Evolutionary conservation across 257 asterid genomes (phyloP).

Genomic region (Solanum rostratum): DNA sequence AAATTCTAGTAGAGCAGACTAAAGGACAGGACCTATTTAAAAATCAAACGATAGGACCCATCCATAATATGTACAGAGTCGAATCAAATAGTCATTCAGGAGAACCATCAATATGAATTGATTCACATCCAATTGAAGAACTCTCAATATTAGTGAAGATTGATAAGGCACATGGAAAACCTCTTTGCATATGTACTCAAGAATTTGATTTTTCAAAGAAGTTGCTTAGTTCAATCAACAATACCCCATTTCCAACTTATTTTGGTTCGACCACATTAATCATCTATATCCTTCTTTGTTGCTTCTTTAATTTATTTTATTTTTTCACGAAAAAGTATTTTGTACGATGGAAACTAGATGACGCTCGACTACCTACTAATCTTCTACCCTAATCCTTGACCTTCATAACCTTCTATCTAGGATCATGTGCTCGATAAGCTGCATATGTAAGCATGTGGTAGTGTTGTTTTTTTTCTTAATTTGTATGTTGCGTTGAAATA

Average conservation of each 20-base stretch:
- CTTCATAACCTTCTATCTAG: too few relatives aligned
- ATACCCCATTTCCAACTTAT: not conserved
- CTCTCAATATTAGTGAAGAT: not conserved
- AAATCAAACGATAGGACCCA: not conserved
- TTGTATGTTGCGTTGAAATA: not conserved
- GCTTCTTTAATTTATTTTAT: not conserved
- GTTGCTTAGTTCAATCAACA: not conserved
- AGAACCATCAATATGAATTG: not conserved
- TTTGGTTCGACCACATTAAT: not conserved
- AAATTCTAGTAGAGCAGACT: not conserved
- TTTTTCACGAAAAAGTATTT: not conserved
- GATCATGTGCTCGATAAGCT: too few relatives aligned
- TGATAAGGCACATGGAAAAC: not conserved
- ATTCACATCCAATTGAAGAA: not conserved
- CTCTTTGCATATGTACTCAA: not conserved
- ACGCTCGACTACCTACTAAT: too few relatives aligned
- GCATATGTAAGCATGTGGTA: not conserved
- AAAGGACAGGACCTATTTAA: not conserved
- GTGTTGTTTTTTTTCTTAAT: not conserved
- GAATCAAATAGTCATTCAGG: not conserved
- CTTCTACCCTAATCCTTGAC: too few relatives aligned
- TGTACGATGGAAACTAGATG: not conserved
- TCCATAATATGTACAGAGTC: not conserved
- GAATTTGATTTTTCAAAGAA: not conserved
- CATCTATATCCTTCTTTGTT: not conserved